Percentiles rank a stretch among this genome's conserved stretches.
These are phyloP conservation scores for Dillenia turbinata DNA, from an alignment of 164 flowering plant species.

Conservation along the genomic window DNA sequence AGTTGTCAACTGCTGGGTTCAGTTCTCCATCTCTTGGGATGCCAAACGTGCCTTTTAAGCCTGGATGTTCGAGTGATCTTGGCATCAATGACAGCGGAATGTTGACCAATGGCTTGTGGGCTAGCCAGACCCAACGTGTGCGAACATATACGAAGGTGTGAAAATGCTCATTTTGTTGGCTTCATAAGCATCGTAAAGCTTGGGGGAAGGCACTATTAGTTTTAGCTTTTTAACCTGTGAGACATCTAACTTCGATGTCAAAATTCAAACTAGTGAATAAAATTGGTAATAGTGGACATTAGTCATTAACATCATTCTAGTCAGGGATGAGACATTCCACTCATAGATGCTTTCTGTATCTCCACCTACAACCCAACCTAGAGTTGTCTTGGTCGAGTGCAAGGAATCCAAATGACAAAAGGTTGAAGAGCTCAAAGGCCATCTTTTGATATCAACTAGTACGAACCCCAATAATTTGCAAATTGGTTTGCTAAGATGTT, in stretches of 20 bases:
- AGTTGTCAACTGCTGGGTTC: constrained; percentile 75
- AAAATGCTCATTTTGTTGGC: not conserved
- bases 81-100: constrained; percentile 57
- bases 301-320: too few relatives aligned
- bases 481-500: too few relatives aligned
- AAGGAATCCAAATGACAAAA: too few relatives aligned
- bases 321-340: too few relatives aligned
- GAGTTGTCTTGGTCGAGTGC: too few relatives aligned
- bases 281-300: too few relatives aligned
- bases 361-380: too few relatives aligned
- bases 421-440: too few relatives aligned
- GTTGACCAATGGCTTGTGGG: constrained; percentile 55
- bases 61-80: constrained; percentile 68
- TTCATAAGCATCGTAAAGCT: not conserved
- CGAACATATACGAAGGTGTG: constrained; percentile 89
- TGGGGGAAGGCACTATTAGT: not conserved
- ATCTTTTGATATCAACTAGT: too few relatives aligned
- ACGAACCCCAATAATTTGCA: too few relatives aligned
- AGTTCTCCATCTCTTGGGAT: constrained; percentile 87
- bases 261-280: not conserved
- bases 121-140: constrained; percentile 74
- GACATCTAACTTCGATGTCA: not conserved
- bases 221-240: not conserved
- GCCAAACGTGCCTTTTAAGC: constrained; percentile 69
- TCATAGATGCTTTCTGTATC: too few relatives aligned